These are phyloP conservation scores for Salinomyces thailandicus DNA, from an alignment of 2,329 filamentous ascomycete genomes.

Conservation along the genomic window DNA sequence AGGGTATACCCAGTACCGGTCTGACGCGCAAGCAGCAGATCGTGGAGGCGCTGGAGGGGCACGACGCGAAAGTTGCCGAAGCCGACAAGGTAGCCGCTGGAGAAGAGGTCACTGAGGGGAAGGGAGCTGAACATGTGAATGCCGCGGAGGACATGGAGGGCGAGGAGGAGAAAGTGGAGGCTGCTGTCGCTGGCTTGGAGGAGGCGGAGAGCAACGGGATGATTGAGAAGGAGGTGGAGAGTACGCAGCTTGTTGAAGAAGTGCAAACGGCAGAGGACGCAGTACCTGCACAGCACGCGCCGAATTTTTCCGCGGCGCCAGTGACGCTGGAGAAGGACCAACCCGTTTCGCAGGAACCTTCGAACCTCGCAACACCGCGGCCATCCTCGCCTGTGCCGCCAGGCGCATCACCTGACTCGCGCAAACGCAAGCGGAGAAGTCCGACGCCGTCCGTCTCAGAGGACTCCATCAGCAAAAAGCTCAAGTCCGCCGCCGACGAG, in stretches of 20 bases:
- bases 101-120: slow-evolving; percentile 5
- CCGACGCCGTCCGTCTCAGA: slow-evolving; percentile 16
- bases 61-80: slow-evolving; percentile 17
- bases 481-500: slow-evolving; percentile 29
- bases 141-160: slow-evolving; percentile 3
- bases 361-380: slow-evolving; percentile 7
- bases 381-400: not conserved
- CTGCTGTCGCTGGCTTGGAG: slow-evolving; percentile 10
- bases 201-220: slow-evolving; percentile 6
- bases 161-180: slow-evolving; percentile 8
- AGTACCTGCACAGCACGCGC: too few species aligned
- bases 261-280: not conserved
- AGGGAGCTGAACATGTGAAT: too few species aligned
- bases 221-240: not conserved
- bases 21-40: slow-evolving; percentile 40
- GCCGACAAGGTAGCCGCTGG: slow-evolving; percentile 3
- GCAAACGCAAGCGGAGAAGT: slow-evolving; percentile 24
- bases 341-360: slow-evolving; percentile 3
- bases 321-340: not conserved
- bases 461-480: slow-evolving; percentile 34
- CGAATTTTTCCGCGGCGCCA: not conserved
- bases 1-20: slow-evolving; percentile 35
- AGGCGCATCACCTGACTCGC: slow-evolving; percentile 12
- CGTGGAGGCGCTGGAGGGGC: slow-evolving; percentile 34
- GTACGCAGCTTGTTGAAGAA: too few species aligned